Evolutionary conservation across 2,329 filamentous ascomycete genomes (phyloP), one percentile per base, ranked within the genome.

Genomic region (Penicillium decumbens): DNA sequence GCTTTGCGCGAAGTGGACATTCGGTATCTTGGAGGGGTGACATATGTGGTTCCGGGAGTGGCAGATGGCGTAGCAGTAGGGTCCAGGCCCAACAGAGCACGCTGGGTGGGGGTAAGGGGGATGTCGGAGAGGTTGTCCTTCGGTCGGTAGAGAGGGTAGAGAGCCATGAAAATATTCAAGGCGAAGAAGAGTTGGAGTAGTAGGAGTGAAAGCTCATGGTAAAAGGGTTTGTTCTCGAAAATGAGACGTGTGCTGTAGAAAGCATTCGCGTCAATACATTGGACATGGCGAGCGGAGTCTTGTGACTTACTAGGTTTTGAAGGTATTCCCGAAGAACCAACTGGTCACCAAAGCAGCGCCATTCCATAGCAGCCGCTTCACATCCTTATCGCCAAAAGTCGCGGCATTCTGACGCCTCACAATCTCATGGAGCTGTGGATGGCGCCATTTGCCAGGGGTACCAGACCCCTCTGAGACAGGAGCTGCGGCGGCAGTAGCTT

Each of bases 361-460:
- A 67, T 95, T 95, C 71, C 84, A 82, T 27, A 82, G 65, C 44
- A 95, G 82, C 45, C 78, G 80, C 53, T 77, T 80, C 42, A 93
- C 72, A 57, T 95, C 92, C 66, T 81, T 81, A 60, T 91, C 84
- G 48, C 84, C 83, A 68, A 97, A 95, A 41, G 79, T 87, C 12
- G 84, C 83, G 18, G 84, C 85, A 67, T 88, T 85, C 65, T 90
- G 88, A 44, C 93, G 84, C 55, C 81, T 80, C 13, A 87, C 83
- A 66, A 98, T 95, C 72, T 97, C 92, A 63, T 89, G 80, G 57
- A 96, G 79, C 55, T 86, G 84, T 29, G 93, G 93, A 69, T 98
- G 93, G 64, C 84, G 82, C 92, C 93, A 98, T 65, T 85, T 89
- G 47, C 92, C 91, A 6, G 88, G 74, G 6, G 72, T 74, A 15